Evolutionary conservation across 371 early-diverging fungal species (phyloP).

Genomic region (Fennellomyces sp.): DNA sequence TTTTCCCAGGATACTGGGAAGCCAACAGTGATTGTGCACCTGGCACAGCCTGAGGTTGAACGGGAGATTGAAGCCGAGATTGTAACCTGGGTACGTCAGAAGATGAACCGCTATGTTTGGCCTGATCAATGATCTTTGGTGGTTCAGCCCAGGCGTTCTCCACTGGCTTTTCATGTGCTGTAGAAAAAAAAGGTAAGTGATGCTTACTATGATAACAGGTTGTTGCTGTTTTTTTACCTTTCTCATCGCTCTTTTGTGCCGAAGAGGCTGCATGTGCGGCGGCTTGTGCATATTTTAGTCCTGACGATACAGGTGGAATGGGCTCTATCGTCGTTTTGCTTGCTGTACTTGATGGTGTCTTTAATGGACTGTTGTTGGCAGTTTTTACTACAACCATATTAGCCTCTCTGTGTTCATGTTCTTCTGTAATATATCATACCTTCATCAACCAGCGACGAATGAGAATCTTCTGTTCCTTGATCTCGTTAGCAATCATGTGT

Average conservation of each 20-base stretch:
- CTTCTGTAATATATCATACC: background rate
- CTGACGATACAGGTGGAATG: slow-evolving; percentile 4
- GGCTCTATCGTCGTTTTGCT: background rate
- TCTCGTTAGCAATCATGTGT: background rate
- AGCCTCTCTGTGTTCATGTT: background rate
- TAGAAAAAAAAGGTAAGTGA: background rate
- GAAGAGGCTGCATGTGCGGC: slow-evolving; percentile 19
- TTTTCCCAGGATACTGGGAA: slow-evolving; percentile 24
- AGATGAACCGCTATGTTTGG: slow-evolving; percentile 10
- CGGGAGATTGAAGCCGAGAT: slow-evolving; percentile 19
- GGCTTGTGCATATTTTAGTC: slow-evolving; percentile 37
- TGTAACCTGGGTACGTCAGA: slow-evolving; percentile 19
- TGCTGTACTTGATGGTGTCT: slow-evolving; percentile 5
- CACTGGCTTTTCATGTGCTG: slow-evolving; percentile 1
- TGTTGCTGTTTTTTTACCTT: too few species aligned
- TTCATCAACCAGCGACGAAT: slow-evolving; percentile 3
- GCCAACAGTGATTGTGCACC: slow-evolving; percentile 20
- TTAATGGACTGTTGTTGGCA: slow-evolving; percentile 7
- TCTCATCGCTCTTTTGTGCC: slow-evolving; percentile 7
- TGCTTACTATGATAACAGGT: background rate
- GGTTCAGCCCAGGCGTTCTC: slow-evolving; percentile 32
- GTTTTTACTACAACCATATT: background rate
- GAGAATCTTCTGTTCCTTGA: background rate
- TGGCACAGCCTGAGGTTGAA: slow-evolving; percentile 17
- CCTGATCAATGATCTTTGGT: slow-evolving; percentile 30